Evolutionary conservation across 2,329 filamentous ascomycete genomes (phyloP).

Genomic region (Xylaria sp.): DNA sequence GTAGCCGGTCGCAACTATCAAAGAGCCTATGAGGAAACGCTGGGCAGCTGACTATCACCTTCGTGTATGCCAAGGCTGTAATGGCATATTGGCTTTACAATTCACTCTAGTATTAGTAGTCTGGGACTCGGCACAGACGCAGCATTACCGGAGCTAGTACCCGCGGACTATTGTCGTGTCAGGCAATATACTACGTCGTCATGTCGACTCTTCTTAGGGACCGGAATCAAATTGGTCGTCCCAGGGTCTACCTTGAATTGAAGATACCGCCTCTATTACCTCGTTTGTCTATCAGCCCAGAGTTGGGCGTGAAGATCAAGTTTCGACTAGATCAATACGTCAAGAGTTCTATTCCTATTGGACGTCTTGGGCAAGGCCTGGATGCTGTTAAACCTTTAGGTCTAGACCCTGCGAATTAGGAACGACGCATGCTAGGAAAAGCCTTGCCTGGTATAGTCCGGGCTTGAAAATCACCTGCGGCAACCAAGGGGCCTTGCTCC

Average conservation of each 20-base stretch:
- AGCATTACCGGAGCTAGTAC: constrained; percentile 5
- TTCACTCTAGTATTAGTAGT: constrained; percentile 1
- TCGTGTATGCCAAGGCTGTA: constrained; percentile 24
- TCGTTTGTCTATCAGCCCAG: constrained; percentile 19
- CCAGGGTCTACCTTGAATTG: neutral
- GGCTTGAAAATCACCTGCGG: constrained; percentile 31
- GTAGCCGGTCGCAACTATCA: constrained; percentile 29
- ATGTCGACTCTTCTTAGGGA: constrained; percentile 5
- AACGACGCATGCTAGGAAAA: constrained; percentile 14
- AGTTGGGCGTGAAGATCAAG: constrained; percentile 17
- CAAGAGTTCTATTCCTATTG: constrained; percentile 19
- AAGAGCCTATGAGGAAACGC: neutral
- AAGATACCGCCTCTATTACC: neutral
- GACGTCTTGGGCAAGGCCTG: constrained; percentile 15
- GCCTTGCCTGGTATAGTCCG: constrained; percentile 30
- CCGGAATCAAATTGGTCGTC: constrained; percentile 2
- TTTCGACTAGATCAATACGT: constrained; percentile 18
- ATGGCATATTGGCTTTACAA: constrained; percentile 19
- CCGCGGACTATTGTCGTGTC: constrained; percentile 7
- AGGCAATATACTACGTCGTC: constrained; percentile 16
- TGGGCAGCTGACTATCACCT: constrained; percentile 14
- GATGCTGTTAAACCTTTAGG: constrained; percentile 28
- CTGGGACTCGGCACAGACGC: constrained; percentile 12
- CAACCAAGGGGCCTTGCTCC: constrained; percentile 27
- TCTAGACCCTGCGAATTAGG: constrained; percentile 28